A percentile compares a stretch with the other conserved stretches of the same genome.
Evolutionary conservation across 768 basidiomycete genomes (phyloP).

Genomic region (Rhodotorula kratochvilovae): DNA sequence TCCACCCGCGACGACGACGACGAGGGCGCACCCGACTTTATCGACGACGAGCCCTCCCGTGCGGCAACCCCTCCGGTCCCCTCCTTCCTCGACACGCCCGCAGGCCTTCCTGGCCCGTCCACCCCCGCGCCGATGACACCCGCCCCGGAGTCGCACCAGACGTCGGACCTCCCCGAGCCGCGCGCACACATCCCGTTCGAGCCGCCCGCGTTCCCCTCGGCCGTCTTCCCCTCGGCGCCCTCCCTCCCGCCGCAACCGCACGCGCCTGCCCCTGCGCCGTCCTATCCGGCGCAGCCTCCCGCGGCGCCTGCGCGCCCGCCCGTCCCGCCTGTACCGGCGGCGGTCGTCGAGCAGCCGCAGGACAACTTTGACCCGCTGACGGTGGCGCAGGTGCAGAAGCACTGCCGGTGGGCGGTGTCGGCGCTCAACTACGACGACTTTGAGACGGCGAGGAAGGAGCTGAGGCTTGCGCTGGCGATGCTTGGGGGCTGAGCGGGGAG

Average conservation of each 20-base stretch:
- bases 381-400: slow-evolving; percentile 77
- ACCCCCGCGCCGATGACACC: slow-evolving; percentile 42
- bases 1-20: not conserved
- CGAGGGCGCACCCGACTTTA: slow-evolving; percentile 20
- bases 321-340: slow-evolving; percentile 13
- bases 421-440: slow-evolving; percentile 93
- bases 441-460: slow-evolving; percentile 76
- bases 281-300: not conserved
- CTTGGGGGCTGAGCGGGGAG: slow-evolving; percentile 42
- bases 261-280: slow-evolving; percentile 10
- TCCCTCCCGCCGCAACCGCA: slow-evolving; percentile 21
- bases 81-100: slow-evolving; percentile 15
- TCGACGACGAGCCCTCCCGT: slow-evolving; percentile 15
- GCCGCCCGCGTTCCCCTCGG: slow-evolving; percentile 34
- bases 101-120: not conserved
- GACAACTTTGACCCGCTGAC: slow-evolving; percentile 49
- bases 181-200: slow-evolving; percentile 20
- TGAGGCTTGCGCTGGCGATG: slow-evolving; percentile 63
- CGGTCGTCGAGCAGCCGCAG: not conserved
- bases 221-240: slow-evolving; percentile 32
- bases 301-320: slow-evolving; percentile 12
- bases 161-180: slow-evolving; percentile 38
- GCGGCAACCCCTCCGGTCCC: slow-evolving; percentile 16
- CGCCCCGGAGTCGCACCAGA: slow-evolving; percentile 38
- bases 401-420: slow-evolving; percentile 85